phyloP scores from a whole-genome alignment of 129 eudicot species.

The Tanacetum coccineum region DNA sequence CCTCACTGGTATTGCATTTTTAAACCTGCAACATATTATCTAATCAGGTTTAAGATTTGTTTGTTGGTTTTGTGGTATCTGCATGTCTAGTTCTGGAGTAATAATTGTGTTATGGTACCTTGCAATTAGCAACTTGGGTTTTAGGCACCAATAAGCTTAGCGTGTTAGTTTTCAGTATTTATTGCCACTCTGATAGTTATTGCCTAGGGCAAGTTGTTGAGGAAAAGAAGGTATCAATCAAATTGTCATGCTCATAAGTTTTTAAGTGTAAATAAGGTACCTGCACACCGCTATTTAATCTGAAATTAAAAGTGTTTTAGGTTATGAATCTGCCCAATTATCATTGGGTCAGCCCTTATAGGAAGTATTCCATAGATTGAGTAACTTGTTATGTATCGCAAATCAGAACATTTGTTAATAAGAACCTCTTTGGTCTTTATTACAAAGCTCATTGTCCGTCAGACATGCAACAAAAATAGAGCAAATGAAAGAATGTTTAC shows the following conservation, averaged over 20 bases:
- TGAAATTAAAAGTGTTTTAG: conserved; percentile 6
- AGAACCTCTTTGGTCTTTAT: neutral
- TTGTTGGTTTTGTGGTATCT: neutral
- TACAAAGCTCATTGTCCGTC: conserved; percentile 72
- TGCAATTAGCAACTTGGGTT: too few relatives aligned
- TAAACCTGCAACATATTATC: neutral
- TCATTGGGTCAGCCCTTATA: neutral
- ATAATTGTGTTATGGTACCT: too few relatives aligned
- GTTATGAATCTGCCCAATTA: conserved; percentile 10
- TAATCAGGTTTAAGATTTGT: neutral
- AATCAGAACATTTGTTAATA: neutral
- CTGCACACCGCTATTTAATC: neutral
- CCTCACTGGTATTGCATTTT: neutral
- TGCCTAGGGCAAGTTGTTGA: conserved; percentile 54
- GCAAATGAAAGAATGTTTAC: conserved; percentile 85
- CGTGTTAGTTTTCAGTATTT: too few relatives aligned
- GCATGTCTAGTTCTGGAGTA: too few relatives aligned
- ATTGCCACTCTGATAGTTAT: too few relatives aligned
- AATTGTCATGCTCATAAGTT: too few relatives aligned
- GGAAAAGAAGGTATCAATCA: conserved; percentile 68
- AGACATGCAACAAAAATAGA: conserved; percentile 89
- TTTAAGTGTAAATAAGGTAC: too few relatives aligned
- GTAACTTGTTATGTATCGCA: conserved; percentile 16
- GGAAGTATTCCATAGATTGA: conserved; percentile 1
- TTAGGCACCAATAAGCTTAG: too few relatives aligned